Percentiles rank a stretch among this genome's conserved stretches.
These are phyloP conservation scores for Meredithiella fracta DNA, from an alignment of 2,329 filamentous ascomycete species.

Conservation along the genomic window DNA sequence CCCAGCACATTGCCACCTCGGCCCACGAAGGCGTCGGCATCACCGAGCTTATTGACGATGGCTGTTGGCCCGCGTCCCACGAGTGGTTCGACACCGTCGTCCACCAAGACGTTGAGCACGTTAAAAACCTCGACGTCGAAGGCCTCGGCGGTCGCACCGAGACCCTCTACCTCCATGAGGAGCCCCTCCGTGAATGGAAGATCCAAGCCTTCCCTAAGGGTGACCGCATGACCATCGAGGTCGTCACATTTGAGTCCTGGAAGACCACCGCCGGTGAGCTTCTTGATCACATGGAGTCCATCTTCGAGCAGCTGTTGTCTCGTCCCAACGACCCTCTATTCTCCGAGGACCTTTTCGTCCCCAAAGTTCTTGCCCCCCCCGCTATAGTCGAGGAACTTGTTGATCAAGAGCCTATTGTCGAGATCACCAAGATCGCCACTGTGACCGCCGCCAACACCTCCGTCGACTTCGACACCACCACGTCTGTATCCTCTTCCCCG, in stretches of 20 bases:
- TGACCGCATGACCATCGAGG: slow-evolving; percentile 35
- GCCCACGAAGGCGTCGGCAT: slow-evolving; percentile 39
- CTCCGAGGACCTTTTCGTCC: slow-evolving; percentile 4
- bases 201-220: slow-evolving; percentile 42
- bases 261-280: slow-evolving; percentile 32
- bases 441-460: neutral
- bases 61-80: slow-evolving; percentile 25
- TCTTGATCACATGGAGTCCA: slow-evolving; percentile 31
- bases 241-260: slow-evolving; percentile 44
- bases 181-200: slow-evolving; percentile 41
- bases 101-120: slow-evolving; percentile 44
- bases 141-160: slow-evolving; percentile 30
- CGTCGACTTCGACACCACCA: neutral
- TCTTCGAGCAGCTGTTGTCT: slow-evolving; percentile 26
- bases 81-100: slow-evolving; percentile 39
- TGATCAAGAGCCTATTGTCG: neutral
- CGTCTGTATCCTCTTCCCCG: neutral
- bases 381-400: neutral
- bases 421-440: neutral
- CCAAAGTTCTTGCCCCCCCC: neutral
- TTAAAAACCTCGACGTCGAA: slow-evolving; percentile 33
- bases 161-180: slow-evolving; percentile 41
- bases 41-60: slow-evolving; percentile 34
- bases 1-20: slow-evolving; percentile 40
- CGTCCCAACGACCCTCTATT: slow-evolving; percentile 22